Evolutionary conservation across 495 filamentous ascomycete genomes (phyloP).

Genomic region (Penicillium simplicissimum): DNA sequence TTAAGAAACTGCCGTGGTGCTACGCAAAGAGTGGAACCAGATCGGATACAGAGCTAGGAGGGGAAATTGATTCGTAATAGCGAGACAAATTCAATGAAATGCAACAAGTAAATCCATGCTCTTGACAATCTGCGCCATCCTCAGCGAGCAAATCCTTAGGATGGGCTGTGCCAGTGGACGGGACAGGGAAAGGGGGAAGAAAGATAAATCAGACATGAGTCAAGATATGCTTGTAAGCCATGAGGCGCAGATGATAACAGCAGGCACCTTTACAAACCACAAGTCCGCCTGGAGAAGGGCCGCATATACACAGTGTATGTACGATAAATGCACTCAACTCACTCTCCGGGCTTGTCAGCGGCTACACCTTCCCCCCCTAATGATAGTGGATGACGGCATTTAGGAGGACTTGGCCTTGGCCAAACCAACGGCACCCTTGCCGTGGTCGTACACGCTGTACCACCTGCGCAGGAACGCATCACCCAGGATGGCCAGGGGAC

Average conservation of each 20-base stretch:
- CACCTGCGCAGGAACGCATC: slow-evolving; percentile 96
- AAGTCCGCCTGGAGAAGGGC: slow-evolving; percentile 8
- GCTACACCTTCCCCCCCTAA: slow-evolving; percentile 10
- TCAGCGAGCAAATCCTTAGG: slow-evolving; percentile 10
- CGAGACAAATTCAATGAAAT: slow-evolving; percentile 15
- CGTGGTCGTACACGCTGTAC: slow-evolving; percentile 96
- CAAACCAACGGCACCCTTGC: slow-evolving; percentile 80
- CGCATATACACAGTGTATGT: slow-evolving; percentile 23
- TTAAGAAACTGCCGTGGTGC: background rate
- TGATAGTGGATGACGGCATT: slow-evolving; percentile 6
- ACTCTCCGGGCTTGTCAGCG: slow-evolving; percentile 13
- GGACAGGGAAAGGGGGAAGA: slow-evolving; percentile 7
- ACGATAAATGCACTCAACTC: slow-evolving; percentile 18
- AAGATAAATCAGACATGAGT: slow-evolving; percentile 7
- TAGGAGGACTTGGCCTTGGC: slow-evolving; percentile 69
- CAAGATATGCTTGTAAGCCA: slow-evolving; percentile 15
- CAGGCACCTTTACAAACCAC: slow-evolving; percentile 13
- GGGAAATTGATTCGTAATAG: slow-evolving; percentile 11
- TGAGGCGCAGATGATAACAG: slow-evolving; percentile 11
- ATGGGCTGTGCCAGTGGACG: slow-evolving; percentile 6
- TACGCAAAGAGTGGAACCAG: background rate
- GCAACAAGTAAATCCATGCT: slow-evolving; percentile 18
- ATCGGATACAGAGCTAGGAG: slow-evolving; percentile 8
- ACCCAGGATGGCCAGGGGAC: slow-evolving; percentile 92
- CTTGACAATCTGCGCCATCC: slow-evolving; percentile 14